phyloP scores from a whole-genome alignment of 2,329 filamentous ascomycete genomes.

The Aspergillus phoenicis region DNA sequence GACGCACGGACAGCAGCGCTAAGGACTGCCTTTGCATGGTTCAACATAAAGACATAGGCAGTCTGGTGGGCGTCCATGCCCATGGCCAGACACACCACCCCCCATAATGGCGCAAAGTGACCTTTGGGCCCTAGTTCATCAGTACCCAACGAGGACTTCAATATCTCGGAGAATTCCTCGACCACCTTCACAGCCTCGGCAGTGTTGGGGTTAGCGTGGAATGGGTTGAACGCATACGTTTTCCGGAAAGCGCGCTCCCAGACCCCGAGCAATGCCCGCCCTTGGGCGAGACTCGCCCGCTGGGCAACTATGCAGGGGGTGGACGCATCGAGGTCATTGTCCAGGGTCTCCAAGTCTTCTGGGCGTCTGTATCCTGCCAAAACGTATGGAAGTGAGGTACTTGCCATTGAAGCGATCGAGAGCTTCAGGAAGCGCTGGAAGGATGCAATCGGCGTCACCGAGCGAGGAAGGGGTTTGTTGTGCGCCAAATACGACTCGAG shows the following conservation, averaged over 20 bases:
- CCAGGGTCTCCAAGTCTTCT: constrained; percentile 53
- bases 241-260: constrained; percentile 60
- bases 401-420: constrained; percentile 60
- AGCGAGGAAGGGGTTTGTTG: constrained; percentile 43
- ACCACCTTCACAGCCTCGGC: constrained; percentile 32
- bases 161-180: constrained; percentile 40
- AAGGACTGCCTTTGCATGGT: constrained; percentile 64
- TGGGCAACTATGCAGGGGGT: constrained; percentile 65
- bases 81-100: constrained; percentile 57
- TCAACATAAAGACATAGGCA: constrained; percentile 64
- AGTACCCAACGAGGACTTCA: constrained; percentile 39
- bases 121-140: constrained; percentile 47
- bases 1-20: constrained; percentile 65
- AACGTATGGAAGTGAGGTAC: constrained; percentile 63
- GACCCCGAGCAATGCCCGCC: constrained; percentile 59
- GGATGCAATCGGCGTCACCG: constrained; percentile 37
- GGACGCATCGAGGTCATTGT: constrained; percentile 66
- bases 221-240: constrained; percentile 30
- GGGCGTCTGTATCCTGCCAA: constrained; percentile 58
- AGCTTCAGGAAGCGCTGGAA: constrained; percentile 61
- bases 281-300: constrained; percentile 63
- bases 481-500: constrained; percentile 67
- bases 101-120: constrained; percentile 65
- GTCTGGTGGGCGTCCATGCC: constrained; percentile 55
- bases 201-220: constrained; percentile 19